phyloP scores from a whole-genome alignment of 2,329 filamentous ascomycete species.

The Colletotrichum phormii region DNA sequence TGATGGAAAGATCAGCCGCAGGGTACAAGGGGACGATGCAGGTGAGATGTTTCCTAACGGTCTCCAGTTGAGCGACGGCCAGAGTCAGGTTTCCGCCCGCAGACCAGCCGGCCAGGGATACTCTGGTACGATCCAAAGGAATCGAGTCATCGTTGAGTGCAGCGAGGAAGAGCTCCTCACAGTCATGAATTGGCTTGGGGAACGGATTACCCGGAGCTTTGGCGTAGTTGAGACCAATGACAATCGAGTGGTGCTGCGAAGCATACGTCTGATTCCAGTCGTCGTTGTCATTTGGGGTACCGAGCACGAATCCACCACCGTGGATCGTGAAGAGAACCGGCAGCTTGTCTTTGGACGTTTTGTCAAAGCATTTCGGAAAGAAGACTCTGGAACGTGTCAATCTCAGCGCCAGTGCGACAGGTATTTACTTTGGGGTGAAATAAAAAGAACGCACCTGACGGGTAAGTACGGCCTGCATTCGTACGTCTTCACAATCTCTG shows the following conservation, averaged over 20 bases:
- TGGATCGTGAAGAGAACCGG: conserved; percentile 63
- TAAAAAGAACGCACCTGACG: conserved; percentile 22
- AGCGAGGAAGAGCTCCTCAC: conserved; percentile 55
- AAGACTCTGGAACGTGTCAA: conserved; percentile 47
- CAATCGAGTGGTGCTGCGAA: conserved; percentile 51
- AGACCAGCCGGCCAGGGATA: conserved; percentile 60
- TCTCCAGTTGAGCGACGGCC: conserved; percentile 51
- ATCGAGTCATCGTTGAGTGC: conserved; percentile 56
- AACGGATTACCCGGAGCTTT: conserved; percentile 58
- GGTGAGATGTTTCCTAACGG: conserved; percentile 43
- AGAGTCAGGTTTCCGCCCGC: conserved; percentile 63
- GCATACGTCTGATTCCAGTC: conserved; percentile 58
- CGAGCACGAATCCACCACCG: conserved; percentile 61
- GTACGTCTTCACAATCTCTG: conserved; percentile 34
- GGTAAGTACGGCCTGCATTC: conserved; percentile 32
- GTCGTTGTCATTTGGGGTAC: conserved; percentile 56
- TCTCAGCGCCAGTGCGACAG: neutral
- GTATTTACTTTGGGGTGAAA: neutral
- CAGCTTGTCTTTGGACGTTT: conserved; percentile 42
- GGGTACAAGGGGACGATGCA: conserved; percentile 57
- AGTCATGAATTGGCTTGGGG: conserved; percentile 56
- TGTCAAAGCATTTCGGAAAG: conserved; percentile 50
- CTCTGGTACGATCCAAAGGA: conserved; percentile 54
- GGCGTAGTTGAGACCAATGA: conserved; percentile 61
- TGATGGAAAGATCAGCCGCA: conserved; percentile 47